These are phyloP conservation scores for Colletotrichum sp. DNA, from an alignment of 2,329 filamentous ascomycete genomes.

Conservation along the genomic window DNA sequence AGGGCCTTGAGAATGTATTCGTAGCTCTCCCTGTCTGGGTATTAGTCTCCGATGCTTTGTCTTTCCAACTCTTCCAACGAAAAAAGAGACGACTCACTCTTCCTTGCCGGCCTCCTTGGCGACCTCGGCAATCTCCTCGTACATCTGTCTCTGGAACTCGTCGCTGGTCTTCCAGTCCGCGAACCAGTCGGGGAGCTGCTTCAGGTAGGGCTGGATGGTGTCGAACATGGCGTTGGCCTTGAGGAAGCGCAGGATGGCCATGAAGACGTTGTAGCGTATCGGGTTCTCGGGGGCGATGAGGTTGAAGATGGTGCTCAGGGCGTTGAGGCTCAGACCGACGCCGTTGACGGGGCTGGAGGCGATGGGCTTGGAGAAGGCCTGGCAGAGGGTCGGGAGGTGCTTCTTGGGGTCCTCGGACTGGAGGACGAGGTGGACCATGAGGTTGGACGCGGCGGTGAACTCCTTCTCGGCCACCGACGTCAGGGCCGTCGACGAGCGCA, in stretches of 20 bases:
- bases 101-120: conserved; percentile 80
- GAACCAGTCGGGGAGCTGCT: conserved; percentile 83
- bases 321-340: conserved; percentile 83
- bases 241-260: conserved; percentile 86
- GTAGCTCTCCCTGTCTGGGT: conserved; percentile 59
- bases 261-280: conserved; percentile 87
- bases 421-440: conserved; percentile 90
- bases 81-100: conserved; percentile 59
- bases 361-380: conserved; percentile 87
- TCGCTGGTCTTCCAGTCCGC: conserved; percentile 81
- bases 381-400: conserved; percentile 87
- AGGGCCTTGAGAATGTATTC: conserved; percentile 70
- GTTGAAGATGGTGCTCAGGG: conserved; percentile 97
- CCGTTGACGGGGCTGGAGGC: conserved; percentile 86
- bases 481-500: conserved; percentile 77
- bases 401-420: conserved; percentile 85
- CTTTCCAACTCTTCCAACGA: too few species aligned
- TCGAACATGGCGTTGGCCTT: conserved; percentile 80
- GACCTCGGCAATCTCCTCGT: conserved; percentile 80
- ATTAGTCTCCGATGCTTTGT: background rate
- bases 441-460: conserved; percentile 94
- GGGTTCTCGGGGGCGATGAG: conserved; percentile 78
- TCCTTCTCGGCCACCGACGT: conserved; percentile 94
- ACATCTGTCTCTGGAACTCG: conserved; percentile 85
- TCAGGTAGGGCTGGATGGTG: conserved; percentile 80